A percentile compares a stretch with the other conserved stretches of the same genome.
Conservation (phyloP, 202 grass and related monocot species). For the Brachypodium distachyon region DNA sequence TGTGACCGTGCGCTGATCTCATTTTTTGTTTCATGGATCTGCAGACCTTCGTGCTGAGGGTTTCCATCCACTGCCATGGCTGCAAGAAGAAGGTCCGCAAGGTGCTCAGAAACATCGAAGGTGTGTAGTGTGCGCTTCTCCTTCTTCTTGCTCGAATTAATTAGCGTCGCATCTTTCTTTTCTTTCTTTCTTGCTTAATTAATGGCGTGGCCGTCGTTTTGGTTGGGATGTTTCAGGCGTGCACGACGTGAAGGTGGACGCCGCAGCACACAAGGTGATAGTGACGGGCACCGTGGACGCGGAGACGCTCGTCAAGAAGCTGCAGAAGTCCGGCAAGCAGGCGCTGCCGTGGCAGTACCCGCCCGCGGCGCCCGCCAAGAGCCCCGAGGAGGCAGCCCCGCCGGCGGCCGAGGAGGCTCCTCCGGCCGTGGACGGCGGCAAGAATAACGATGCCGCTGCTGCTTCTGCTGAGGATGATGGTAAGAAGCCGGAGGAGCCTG, state of each 20-base stretch:
- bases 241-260: slow-evolving; percentile 41
- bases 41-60: slow-evolving; percentile 71
- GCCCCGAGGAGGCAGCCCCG: not conserved
- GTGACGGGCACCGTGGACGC: slow-evolving; percentile 53
- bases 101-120: slow-evolving; percentile 54
- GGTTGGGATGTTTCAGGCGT: slow-evolving; percentile 45
- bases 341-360: slow-evolving; percentile 34
- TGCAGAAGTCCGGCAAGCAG: slow-evolving; percentile 76
- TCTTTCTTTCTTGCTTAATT: not conserved
- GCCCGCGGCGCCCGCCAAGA: not conserved
- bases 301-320: slow-evolving; percentile 42
- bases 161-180: not conserved
- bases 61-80: slow-evolving; percentile 90
- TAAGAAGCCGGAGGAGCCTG: slow-evolving; percentile 1
- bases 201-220: not conserved
- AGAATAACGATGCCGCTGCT: not conserved
- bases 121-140: not conserved
- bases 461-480: too few species aligned
- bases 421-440: slow-evolving; percentile 3
- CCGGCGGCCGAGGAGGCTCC: not conserved
- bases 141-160: not conserved
- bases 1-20: not conserved
- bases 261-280: slow-evolving; percentile 56
- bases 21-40: not conserved
- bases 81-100: slow-evolving; percentile 97